phyloP scores from a whole-genome alignment of 2,329 filamentous ascomycete species.

The Mollisia scopiformis region DNA sequence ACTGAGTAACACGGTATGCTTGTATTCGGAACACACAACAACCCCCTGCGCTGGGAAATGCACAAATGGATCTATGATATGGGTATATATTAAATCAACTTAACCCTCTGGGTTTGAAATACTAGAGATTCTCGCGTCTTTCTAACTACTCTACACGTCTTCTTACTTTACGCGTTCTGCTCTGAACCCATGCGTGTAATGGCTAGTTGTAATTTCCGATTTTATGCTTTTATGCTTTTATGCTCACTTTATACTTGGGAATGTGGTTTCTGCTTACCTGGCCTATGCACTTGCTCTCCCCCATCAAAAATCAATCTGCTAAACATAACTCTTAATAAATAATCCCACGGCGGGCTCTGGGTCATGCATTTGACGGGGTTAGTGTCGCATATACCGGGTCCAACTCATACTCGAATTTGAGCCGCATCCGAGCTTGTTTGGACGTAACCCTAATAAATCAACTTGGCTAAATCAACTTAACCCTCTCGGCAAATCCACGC shows the following conservation, averaged over 20 bases:
- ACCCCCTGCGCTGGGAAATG: conserved; percentile 4
- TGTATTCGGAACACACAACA: conserved; percentile 4
- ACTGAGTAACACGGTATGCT: conserved; percentile 5
- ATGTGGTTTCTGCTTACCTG: conserved; percentile 6
- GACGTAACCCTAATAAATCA: conserved; percentile 8
- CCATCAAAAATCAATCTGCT: conserved; percentile 6
- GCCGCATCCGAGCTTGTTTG: conserved; percentile 10
- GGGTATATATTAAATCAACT: conserved; percentile 1
- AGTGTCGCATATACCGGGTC: conserved; percentile 4
- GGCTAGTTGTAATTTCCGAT: conserved; percentile 9
- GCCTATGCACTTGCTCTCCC: conserved; percentile 10
- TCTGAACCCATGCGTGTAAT: conserved; percentile 1
- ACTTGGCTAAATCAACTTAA: conserved; percentile 8
- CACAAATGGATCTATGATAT: conserved; percentile 7
- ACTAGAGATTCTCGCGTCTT: too few species aligned
- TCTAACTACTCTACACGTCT: too few species aligned
- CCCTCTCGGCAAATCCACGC: conserved; percentile 12
- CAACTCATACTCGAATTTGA: conserved; percentile 14
- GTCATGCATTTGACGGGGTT: conserved; percentile 2
- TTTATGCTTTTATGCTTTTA: conserved; percentile 13
- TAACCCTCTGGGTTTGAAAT: too few species aligned
- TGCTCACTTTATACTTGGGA: neutral
- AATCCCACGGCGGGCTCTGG: neutral
- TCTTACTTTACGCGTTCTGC: too few species aligned
- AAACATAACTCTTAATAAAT: conserved; percentile 4